These are phyloP conservation scores for Botryotinia narcissicola DNA, from an alignment of 2,329 filamentous ascomycete genomes.

Conservation along the genomic window DNA sequence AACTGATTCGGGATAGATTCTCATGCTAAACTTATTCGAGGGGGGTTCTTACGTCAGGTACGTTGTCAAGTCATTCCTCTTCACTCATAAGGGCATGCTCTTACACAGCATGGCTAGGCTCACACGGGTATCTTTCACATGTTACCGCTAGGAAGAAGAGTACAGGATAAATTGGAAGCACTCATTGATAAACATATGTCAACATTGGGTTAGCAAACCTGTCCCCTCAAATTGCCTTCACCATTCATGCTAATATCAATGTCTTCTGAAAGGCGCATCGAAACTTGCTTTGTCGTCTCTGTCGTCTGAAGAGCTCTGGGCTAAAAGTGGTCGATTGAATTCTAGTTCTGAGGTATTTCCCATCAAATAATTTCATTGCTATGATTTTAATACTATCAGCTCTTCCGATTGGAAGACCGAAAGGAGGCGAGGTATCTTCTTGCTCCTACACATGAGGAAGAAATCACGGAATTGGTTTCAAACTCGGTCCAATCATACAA, in stretches of 20 bases:
- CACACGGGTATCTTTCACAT: constrained; percentile 91
- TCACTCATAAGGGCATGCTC: not conserved
- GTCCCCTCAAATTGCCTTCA: not conserved
- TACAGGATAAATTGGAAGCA: constrained; percentile 82
- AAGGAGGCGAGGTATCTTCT: constrained; percentile 73
- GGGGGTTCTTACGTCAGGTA: constrained; percentile 72
- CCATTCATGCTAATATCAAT: not conserved
- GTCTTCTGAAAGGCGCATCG: constrained; percentile 59
- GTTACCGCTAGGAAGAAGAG: constrained; percentile 78
- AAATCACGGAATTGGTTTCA: constrained; percentile 81
- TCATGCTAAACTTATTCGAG: constrained; percentile 65
- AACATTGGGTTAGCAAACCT: constrained; percentile 54
- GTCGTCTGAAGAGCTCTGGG: constrained; percentile 82
- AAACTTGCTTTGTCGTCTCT: constrained; percentile 81
- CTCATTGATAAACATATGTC: constrained; percentile 90
- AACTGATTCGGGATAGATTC: constrained; percentile 48
- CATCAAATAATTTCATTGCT: not conserved
- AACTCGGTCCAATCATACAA: constrained; percentile 77
- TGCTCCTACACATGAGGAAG: constrained; percentile 93
- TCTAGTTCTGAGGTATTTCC: constrained; percentile 65
- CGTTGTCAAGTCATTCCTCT: constrained; percentile 27
- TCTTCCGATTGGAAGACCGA: constrained; percentile 78
- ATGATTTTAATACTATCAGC: constrained; percentile 45
- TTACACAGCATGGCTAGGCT: constrained; percentile 50
- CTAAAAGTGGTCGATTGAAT: constrained; percentile 75